These are phyloP conservation scores for Ceratocystis albifundus DNA, from an alignment of 2,329 filamentous ascomycete species.

Conservation along the genomic window DNA sequence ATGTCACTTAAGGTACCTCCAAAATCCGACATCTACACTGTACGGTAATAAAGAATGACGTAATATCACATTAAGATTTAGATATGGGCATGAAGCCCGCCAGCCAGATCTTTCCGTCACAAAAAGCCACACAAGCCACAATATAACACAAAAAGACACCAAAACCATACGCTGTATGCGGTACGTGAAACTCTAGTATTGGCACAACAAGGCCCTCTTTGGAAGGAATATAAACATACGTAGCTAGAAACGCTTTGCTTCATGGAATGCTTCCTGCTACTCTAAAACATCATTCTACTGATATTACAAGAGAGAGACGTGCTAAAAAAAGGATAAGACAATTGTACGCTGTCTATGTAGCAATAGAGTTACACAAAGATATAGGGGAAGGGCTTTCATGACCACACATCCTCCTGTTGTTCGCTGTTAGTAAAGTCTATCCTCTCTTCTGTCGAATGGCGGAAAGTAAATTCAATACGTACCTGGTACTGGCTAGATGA, in stretches of 20 bases:
- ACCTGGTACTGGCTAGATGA: conserved; percentile 92
- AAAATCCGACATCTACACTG: too few relatives aligned
- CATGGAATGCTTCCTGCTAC: background rate
- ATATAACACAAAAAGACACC: background rate
- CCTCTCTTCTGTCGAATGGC: background rate
- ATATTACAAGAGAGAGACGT: background rate
- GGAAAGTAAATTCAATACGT: conserved; percentile 29
- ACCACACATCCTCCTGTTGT: conserved; percentile 59
- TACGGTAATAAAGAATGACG: too few relatives aligned
- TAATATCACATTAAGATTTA: too few relatives aligned
- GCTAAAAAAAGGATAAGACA: conserved; percentile 22
- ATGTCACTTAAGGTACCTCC: background rate
- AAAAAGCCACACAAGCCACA: background rate
- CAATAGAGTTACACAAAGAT: conserved; percentile 11
- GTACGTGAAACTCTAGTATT: background rate
- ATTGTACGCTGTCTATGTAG: conserved; percentile 14
- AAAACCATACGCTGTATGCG: background rate
- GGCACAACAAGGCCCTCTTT: background rate
- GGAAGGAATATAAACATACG: background rate
- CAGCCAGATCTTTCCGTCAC: background rate
- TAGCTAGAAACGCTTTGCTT: background rate
- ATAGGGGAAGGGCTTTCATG: conserved; percentile 32
- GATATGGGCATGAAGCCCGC: too few relatives aligned
- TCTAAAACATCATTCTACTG: background rate
- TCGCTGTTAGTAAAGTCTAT: conserved; percentile 9